Percentiles rank a stretch among this genome's conserved stretches.
phyloP scores from a whole-genome alignment of 2,329 filamentous ascomycete species.

The Fusarium armeniacum region DNA sequence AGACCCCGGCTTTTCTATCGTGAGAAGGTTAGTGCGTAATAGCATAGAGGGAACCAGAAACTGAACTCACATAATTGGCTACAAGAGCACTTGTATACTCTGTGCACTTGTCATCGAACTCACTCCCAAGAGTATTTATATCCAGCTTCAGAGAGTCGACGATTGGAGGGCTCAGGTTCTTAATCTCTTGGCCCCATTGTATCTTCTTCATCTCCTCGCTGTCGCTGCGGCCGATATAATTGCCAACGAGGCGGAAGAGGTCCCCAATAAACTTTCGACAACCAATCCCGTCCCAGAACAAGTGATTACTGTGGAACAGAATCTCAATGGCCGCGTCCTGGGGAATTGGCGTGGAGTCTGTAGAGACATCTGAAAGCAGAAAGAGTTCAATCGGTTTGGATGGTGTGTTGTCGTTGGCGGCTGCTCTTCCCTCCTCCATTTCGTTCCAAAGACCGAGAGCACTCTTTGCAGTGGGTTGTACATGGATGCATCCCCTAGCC shows the following conservation, averaged over 20 bases:
- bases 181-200: neutral
- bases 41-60: neutral
- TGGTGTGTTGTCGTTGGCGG: neutral
- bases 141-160: neutral
- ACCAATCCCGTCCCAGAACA: neutral
- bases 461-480: neutral
- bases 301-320: neutral
- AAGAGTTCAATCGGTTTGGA: conserved; percentile 1
- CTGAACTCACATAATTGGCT: neutral
- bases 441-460: neutral
- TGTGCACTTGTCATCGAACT: conserved; percentile 1
- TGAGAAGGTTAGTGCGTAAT: neutral
- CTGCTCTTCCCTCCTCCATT: neutral
- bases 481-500: neutral
- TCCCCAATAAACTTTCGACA: conserved; percentile 1
- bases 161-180: neutral
- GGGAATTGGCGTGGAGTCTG: neutral
- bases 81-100: neutral
- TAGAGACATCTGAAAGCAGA: neutral
- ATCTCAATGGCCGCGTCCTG: neutral
- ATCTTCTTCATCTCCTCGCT: accelerated
- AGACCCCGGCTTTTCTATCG: neutral
- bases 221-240: neutral
- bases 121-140: neutral
- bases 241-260: neutral